Percentiles rank a stretch among this genome's conserved stretches.
Evolutionary conservation across 1,284 basidiomycete species (phyloP).

Genomic region (Agroathelia rolfsii): DNA sequence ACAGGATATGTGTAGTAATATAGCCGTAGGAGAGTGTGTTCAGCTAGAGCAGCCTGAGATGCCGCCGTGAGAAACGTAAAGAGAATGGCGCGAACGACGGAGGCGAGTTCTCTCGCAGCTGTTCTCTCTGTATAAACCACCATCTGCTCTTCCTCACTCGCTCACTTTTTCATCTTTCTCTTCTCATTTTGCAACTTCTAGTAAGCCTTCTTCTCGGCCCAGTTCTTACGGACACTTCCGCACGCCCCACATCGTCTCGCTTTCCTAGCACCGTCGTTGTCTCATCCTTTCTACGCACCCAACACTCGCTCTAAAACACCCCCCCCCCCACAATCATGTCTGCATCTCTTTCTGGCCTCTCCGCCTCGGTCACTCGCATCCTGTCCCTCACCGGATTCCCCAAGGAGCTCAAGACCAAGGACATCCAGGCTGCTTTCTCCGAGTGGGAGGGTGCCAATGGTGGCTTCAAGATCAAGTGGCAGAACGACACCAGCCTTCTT

Average conservation of each 20-base stretch:
- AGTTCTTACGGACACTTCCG: too few species aligned
- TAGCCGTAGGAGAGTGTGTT: too few species aligned
- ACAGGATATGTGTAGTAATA: too few species aligned
- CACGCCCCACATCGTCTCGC: constrained; percentile 49
- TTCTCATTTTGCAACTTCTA: too few species aligned
- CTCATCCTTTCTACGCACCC: constrained; percentile 6
- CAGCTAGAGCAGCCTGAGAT: too few species aligned
- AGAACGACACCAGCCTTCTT: constrained; percentile 90
- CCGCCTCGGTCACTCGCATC: constrained; percentile 93
- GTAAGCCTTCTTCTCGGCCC: too few species aligned
- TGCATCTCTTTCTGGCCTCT: constrained; percentile 65
- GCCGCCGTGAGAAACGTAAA: too few species aligned
- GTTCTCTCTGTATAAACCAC: too few species aligned
- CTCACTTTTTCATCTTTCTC: too few species aligned
- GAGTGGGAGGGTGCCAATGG: constrained; percentile 84
- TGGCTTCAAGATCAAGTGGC: constrained; percentile 99
- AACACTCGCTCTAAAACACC: neutral
- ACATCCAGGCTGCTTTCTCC: constrained; percentile 85
- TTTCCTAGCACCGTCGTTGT: constrained; percentile 48
- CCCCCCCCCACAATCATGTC: constrained; percentile 28
- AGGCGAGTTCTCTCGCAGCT: too few species aligned
- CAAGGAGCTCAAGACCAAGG: constrained; percentile 93
- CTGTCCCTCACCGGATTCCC: constrained; percentile 87
- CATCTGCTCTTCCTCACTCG: too few species aligned
- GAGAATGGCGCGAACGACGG: too few species aligned